These are phyloP conservation scores for Aspergillus steynii DNA, from an alignment of 495 filamentous ascomycete genomes.

Conservation along the genomic window DNA sequence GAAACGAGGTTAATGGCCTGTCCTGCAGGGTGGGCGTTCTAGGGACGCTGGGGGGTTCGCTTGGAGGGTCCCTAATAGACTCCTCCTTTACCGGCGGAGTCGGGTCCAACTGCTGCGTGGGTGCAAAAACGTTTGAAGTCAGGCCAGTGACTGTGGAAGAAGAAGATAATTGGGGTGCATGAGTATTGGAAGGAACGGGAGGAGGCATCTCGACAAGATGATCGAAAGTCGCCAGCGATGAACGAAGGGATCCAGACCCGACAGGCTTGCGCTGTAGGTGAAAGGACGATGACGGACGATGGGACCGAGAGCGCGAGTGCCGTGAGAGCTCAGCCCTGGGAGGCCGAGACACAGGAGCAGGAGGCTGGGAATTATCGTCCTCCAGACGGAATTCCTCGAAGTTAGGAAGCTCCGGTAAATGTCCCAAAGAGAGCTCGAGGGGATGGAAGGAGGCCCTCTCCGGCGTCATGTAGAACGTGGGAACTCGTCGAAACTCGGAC, in stretches of 20 bases:
- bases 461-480: constrained; percentile 37
- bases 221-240: constrained; percentile 33
- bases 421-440: constrained; percentile 74
- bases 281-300: constrained; percentile 31
- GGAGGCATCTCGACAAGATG: constrained; percentile 23
- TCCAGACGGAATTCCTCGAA: constrained; percentile 40
- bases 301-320: constrained; percentile 24
- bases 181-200: constrained; percentile 24
- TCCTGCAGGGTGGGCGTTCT: constrained; percentile 23
- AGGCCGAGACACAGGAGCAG: constrained; percentile 24
- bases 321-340: constrained; percentile 24
- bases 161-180: constrained; percentile 46
- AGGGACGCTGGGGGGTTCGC: constrained; percentile 4
- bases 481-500: constrained; percentile 53
- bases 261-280: constrained; percentile 44
- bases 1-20: constrained; percentile 19
- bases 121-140: constrained; percentile 10
- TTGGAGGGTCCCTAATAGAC: constrained; percentile 1
- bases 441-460: constrained; percentile 55
- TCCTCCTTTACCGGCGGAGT: constrained; percentile 6
- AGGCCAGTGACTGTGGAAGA: constrained; percentile 20
- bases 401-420: constrained; percentile 58
- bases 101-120: constrained; percentile 3
- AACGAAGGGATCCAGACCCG: constrained; percentile 35
- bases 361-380: constrained; percentile 17